Evolutionary conservation across 2,329 filamentous ascomycete species (phyloP), one percentile per base, ranked within the genome.

Genomic region (Aspergillus sp.): DNA sequence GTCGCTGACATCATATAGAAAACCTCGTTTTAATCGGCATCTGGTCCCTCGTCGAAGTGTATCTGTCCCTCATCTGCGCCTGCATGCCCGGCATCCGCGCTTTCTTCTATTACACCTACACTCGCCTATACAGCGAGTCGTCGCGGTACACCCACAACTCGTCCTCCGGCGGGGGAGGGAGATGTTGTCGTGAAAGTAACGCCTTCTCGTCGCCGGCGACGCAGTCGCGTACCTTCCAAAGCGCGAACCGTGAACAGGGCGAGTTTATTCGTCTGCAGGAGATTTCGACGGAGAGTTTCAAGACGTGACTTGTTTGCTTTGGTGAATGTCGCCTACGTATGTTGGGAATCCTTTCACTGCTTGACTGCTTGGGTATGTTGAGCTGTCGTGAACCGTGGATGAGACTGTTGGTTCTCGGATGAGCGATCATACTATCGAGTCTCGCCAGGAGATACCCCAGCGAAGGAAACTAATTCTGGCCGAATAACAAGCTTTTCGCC

Each of bases 71-170:
- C 22, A 50, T 51, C 9, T 52, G 48, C 42, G 41, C 48, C 8
- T 56, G 48, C 42, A 51, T 56, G n/a, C 54, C 54, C n/a, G 54
- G 54, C 3, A 47, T 56, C 9, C 40, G 54, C 6, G 54, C 54
- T 1, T 47, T 56, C 12, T 45, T 56, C 22, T 52, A 56, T 42
- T 54, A 54, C 19, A 40, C 30, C 30, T 45, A 19, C 27, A 20
- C 17, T 19, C 9, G 19, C 3, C 4, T 47, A 1, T 27, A 7
- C 5, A 4, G 19, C 5, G 33, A 19, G 15, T n/a, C 34, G 3
- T 40, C 30, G 3, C 5, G 7, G 3, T 30, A 30, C 15, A 20
- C 6, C 4, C 40, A 30, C 2, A 33, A 4, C 17, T 11, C 9
- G 9, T 30, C 27, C n/a, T 17, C 30, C 3, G 5, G 8, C 7